Evolutionary conservation across 2,329 filamentous ascomycete genomes (phyloP), one percentile per base, ranked within the genome.

Genomic region (Penicillium hordei): DNA sequence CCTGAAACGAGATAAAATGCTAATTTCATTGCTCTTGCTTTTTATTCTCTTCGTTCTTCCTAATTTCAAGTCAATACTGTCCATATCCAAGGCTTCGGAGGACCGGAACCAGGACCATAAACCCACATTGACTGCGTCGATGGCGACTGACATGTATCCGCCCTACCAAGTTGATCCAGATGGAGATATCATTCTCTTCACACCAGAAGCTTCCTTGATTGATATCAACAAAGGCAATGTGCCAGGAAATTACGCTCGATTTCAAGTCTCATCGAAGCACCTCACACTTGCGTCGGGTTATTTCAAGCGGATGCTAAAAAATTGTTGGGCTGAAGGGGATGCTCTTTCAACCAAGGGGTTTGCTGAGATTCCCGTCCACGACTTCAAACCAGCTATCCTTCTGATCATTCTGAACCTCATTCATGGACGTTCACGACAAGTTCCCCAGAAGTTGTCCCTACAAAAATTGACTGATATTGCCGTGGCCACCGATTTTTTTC

Each of bases 231-330:
- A 42, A 23, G 36, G 36, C 36, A 31, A 17, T 19, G 48, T 29
- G 19, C 25, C n/a, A 1, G 15, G 48, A 31, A 31, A 42, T 2
- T 42, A 51, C 17, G 36, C 25, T 23, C 48, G 25, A 9, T 51
- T 51, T 13, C 48, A 29, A 42, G 43, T 48, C 25, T 54, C 52
- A 10, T 54, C 52, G 2, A 54, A 33, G 34, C 43, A 54, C 17
- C 43, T 54, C 27, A 15, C 19, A 33, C 25, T 48, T 23, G 34
- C 34, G 7, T 48, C 43, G 0, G n/a, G 1, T 15, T 54, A 40
- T 33, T 48, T 48, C 34, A 48, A 42, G 10, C 15, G 23, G 2
- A 25, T 42, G 43, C 10, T 54, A 3, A 39, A 23, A 23, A 1
- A 4, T 15, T 39, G 43, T 6, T 54, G 52, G 52, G 13, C 43